Conservation (phyloP, 371 early-diverging fungal species). For the Mucor velutinosus region DNA sequence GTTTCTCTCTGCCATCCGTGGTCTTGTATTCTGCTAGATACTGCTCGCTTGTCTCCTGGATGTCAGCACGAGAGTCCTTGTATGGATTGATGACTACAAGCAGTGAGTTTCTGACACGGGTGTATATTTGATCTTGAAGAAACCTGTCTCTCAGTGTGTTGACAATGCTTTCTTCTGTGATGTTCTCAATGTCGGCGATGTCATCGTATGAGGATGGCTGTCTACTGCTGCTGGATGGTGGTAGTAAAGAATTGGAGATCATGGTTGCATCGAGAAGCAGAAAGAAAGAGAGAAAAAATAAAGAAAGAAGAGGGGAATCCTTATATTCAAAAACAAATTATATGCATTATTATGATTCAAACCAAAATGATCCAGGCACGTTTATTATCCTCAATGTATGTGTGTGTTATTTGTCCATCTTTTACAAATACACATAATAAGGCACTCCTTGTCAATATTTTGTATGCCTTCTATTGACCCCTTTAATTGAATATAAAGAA, state of each 20-base stretch:
- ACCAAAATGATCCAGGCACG: conserved; percentile 24
- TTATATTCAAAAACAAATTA: neutral
- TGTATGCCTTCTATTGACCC: neutral
- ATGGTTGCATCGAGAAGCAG: neutral
- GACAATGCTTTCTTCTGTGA: conserved; percentile 56
- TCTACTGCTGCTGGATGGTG: neutral
- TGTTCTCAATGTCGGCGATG: conserved; percentile 41
- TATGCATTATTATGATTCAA: conserved; percentile 13
- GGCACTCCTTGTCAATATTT: neutral
- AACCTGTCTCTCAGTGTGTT: conserved; percentile 59
- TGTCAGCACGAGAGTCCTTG: conserved; percentile 50
- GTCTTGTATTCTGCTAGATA: conserved; percentile 47
- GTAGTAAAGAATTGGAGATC: neutral
- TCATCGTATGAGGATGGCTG: conserved; percentile 25
- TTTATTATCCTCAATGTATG: neutral
- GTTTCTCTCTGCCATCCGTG: conserved; percentile 24
- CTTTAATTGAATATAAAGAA: too few relatives aligned
- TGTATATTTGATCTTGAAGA: conserved; percentile 61
- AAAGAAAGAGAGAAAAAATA: neutral
- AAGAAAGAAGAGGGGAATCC: neutral
- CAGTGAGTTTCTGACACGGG: conserved; percentile 62
- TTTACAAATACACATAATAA: neutral
- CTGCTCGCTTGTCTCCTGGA: conserved; percentile 48
- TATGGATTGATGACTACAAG: conserved; percentile 51
- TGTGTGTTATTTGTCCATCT: neutral